A percentile compares a stretch with the other conserved stretches of the same genome.
Evolutionary conservation across 768 basidiomycete species (phyloP).

Genomic region (Xerocomellus dryophilus): DNA sequence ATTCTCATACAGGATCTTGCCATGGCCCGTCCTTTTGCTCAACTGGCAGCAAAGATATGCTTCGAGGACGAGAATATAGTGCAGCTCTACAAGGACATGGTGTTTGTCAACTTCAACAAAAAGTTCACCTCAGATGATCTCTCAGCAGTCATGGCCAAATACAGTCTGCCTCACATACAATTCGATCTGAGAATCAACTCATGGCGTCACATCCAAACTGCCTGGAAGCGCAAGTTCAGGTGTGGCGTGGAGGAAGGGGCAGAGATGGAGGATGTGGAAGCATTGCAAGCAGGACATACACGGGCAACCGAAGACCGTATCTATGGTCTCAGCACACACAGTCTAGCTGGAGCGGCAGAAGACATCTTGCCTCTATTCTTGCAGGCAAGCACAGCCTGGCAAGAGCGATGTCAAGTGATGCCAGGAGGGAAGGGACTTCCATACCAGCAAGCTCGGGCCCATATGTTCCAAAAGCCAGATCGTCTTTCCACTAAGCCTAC

Average conservation of each 20-base stretch:
- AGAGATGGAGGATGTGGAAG: not conserved
- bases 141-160: not conserved
- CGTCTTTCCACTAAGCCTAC: not conserved
- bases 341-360: not conserved
- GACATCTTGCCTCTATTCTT: not conserved
- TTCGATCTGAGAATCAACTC: not conserved
- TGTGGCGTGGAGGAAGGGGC: not conserved
- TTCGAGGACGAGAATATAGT: not conserved
- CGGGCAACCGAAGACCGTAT: not conserved
- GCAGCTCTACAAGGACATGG: not conserved
- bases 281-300: not conserved
- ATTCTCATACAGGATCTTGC: not conserved
- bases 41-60: not conserved
- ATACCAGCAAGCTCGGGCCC: not conserved
- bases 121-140: not conserved
- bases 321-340: not conserved
- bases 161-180: not conserved
- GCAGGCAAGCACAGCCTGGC: not conserved
- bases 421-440: not conserved
- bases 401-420: not conserved
- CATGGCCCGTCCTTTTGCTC: not conserved
- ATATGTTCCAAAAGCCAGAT: no score
- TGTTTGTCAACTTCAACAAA: conserved; percentile 18
- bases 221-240: conserved; percentile 3
- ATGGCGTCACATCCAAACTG: conserved; percentile 4